Evolutionary conservation across 441 rosid species (phyloP), one percentile per base, ranked within the genome.

Genomic region (Capsella rubella): DNA sequence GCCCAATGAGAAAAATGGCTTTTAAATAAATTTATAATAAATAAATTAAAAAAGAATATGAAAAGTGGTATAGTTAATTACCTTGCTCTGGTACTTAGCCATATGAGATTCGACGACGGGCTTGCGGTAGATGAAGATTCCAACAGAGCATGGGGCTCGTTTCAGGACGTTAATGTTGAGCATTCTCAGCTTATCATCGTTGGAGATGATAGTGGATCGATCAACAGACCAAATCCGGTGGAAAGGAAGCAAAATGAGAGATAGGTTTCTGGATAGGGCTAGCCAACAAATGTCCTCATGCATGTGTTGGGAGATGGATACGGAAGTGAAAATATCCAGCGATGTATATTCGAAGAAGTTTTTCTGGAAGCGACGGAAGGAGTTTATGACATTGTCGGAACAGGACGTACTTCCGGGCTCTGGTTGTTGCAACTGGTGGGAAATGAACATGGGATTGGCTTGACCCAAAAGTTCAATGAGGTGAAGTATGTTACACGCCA

Each of bases 141-240:
- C 87, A 57, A 85, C 84, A 11, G 89, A 74, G 77, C 89, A 82
- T 59, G 84, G 87, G 35, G 81, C 78, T 57, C 65, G 70, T 18
- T 18, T 70, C 0, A 77, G 64, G 64, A 82, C 82, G 49, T 81
- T 83, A 16, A 55, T 37, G 77, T 78, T 77, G 28, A 66, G 12
- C 16, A 64, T 45, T 68, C 75, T 67, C 50, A 77, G 40, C 51
- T 31, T 72, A 63, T 42, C 63, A 39, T 64, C 76, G 51, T 32
- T 68, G 28, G 62, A 47, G 6, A 66, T 47, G 15, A 57, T 57
- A 7, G 72, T 50, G 37, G 69, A 61, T 21, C 77, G 84, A 40
- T 69, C 71, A 28, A 40, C 27, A 14, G 75, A 69, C 75, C 78
- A 81, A 10, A 68, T 82, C 59, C 78, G 69, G 69, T 82, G 81